Evolutionary conservation across 805 yeast genomes (phyloP).

Genomic region (Zygotorulaspora danielsina): DNA sequence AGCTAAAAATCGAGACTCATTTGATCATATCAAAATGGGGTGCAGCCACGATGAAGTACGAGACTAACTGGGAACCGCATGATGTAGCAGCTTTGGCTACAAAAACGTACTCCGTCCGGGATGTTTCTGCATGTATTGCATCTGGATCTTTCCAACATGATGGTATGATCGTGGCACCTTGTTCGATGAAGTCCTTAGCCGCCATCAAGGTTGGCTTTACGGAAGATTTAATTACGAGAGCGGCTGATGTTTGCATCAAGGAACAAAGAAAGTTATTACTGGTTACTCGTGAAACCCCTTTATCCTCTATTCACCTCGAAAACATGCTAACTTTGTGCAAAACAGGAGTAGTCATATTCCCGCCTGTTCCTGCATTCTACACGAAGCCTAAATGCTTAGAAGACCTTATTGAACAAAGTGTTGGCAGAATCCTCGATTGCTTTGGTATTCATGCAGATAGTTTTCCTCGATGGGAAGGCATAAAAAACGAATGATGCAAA

Average conservation of each 20-base stretch:
- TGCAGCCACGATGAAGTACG: conserved; percentile 30
- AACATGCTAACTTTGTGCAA: conserved; percentile 26
- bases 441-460: conserved; percentile 24
- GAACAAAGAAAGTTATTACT: conserved; percentile 25
- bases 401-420: conserved; percentile 28
- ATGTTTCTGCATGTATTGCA: conserved; percentile 31
- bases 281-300: conserved; percentile 31
- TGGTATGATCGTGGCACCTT: conserved; percentile 34
- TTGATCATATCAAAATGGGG: conserved; percentile 33
- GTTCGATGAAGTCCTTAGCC: conserved; percentile 32
- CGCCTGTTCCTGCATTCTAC: conserved; percentile 33
- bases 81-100: conserved; percentile 21
- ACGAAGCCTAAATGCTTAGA: conserved; percentile 26
- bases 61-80: conserved; percentile 24
- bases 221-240: conserved; percentile 29
- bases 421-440: conserved; percentile 27
- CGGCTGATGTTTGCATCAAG: conserved; percentile 32
- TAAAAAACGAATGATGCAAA: neutral
- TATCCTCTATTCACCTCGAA: conserved; percentile 30
- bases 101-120: conserved; percentile 20
- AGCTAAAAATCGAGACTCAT: conserved; percentile 25
- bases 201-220: conserved; percentile 31
- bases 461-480: conserved; percentile 32
- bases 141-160: conserved; percentile 32
- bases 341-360: conserved; percentile 26